Base-by-base conservation (phyloP, 225 moss, liverwort and hornwort species). In the Antitrichia curtipendula region DNA sequence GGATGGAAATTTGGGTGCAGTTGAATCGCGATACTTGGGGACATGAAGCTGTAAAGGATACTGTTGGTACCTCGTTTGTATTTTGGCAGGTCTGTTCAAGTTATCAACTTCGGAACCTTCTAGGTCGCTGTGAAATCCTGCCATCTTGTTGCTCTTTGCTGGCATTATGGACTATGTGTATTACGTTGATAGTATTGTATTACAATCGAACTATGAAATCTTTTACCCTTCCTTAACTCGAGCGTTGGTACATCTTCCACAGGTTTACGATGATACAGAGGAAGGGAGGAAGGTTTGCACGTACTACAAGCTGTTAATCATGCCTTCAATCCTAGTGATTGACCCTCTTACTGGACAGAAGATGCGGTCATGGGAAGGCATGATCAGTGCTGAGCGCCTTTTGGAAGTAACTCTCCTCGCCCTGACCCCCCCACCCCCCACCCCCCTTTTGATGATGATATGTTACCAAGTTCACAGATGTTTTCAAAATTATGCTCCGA, bases 41-140 rank as follows among this genome's bases (percentile, higher is more conserved):
- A 50, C 99, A 99, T 94, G 99, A 99, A 94, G 99, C 99, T 86
- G 97, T 99, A 43, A 97, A 95, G 93, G 99, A 99, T 72, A 99
- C 97, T 56, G 95, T 99, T 88, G 95, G 99, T 89, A 96, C 95
- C 85, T 99, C 99, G 50, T 99, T 99, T 88, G 91, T 99, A 79
- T 99, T 99, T 91, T 99, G 99, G 99, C 99, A 99, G 96, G 98
- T 99, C 87, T 62, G 95, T 86, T 23, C 80, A 88, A 74, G 50
- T 79, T 78, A 79, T 76, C 78, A 53, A 53, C 82, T 87, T 85
- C 52, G 61, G 58, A 84, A 70, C 27, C 47, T 68, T 53, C 45
- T 69, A 53, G 53, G 62, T 20, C 27, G 27, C 77, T 84, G 64
- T 58, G 52, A 58, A 62, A 52, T 66, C 36, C 32, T 47, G 77